Base-by-base conservation (phyloP, 2,329 filamentous ascomycete species). In the Pleoardoris graminearum region DNA sequence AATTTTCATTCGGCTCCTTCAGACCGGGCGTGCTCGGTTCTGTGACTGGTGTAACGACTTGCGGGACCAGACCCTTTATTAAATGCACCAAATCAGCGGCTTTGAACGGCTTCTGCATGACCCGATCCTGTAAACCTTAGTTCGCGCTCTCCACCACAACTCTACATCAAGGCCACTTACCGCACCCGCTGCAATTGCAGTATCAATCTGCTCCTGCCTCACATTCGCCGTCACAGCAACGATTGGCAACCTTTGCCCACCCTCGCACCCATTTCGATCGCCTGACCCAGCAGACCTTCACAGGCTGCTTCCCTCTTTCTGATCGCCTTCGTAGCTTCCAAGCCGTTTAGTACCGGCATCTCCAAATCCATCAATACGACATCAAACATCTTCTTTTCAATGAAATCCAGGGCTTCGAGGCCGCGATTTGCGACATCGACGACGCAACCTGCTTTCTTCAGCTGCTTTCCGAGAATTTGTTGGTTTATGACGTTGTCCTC, bases 261-360 rank as follows among this genome's bases (percentile, higher is more conserved):
- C 38, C 30, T 64, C 57, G 14, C 47, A 8, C 62, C 60, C 11
- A 72, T 62, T 19, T 53, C 37, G 27, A 55, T 57, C 10, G 53
- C 51, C 29, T 57, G 52, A 12, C 56, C 60, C 0, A 60, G 33
- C 10, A 62, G 22, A 1, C 62, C 59, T 16, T 62, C 58, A 3
- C 59, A 57, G 4, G 76, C 72, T 1, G 61, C 58, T 59, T 82
- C 80, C 12, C 77, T 72, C 10, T 73, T 67, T 1, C 80, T 73
- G 17, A 83, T 83, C 48, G 71, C 72, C 8, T 73, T 71, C 7
- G 80, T 83, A 0, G 68, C 67, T 7, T 58, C 61, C 22, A 71
- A 41, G 0, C 68, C 69, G 46, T 84, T 77, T 58, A 84, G 77
- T 4, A 83, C 71, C 0, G 82, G 82, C 82, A 84, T 84, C 64